A percentile compares a stretch with the other conserved stretches of the same genome.
Conservation (phyloP, 768 basidiomycete genomes). For the Lentinula guzmanii region DNA sequence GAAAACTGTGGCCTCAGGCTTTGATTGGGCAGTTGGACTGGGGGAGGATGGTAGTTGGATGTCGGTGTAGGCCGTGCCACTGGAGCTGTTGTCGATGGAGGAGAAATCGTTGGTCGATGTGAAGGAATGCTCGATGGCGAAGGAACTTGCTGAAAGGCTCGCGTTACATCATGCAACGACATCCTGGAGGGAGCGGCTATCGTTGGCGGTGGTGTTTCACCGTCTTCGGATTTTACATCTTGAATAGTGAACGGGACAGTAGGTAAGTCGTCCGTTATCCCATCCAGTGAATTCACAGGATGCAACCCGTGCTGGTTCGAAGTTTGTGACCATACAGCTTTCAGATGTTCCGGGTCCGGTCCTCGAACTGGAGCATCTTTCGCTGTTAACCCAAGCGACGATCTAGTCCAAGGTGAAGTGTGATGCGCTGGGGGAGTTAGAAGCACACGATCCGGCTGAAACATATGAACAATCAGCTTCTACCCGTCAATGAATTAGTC, state of each 20-base stretch:
- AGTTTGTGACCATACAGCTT: constrained; percentile 79
- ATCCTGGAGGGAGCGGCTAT: constrained; percentile 62
- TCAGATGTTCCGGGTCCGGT: constrained; percentile 81
- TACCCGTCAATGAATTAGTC: neutral
- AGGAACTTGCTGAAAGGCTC: constrained; percentile 85
- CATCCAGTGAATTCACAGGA: constrained; percentile 75
- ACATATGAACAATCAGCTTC: constrained; percentile 9
- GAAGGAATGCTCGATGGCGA: constrained; percentile 40
- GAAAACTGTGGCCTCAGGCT: constrained; percentile 53
- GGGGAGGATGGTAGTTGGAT: constrained; percentile 20
- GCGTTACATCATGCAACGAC: constrained; percentile 77
- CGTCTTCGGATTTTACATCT: constrained; percentile 84
- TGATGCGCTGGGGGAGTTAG: constrained; percentile 42
- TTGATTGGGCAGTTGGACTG: constrained; percentile 35
- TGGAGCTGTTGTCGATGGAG: constrained; percentile 40
- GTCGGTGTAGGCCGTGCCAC: constrained; percentile 36
- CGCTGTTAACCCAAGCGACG: constrained; percentile 45
- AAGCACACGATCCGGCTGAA: constrained; percentile 37
- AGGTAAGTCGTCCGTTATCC: constrained; percentile 78
- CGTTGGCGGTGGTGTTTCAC: constrained; percentile 68
- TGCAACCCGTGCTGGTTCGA: constrained; percentile 64
- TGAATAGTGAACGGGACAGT: constrained; percentile 75
- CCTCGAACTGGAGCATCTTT: constrained; percentile 67
- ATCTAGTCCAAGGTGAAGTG: constrained; percentile 48
- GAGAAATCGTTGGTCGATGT: constrained; percentile 47